These are phyloP conservation scores for Quercus phellos DNA, from an alignment of 331 rosid species.

Conservation along the genomic window DNA sequence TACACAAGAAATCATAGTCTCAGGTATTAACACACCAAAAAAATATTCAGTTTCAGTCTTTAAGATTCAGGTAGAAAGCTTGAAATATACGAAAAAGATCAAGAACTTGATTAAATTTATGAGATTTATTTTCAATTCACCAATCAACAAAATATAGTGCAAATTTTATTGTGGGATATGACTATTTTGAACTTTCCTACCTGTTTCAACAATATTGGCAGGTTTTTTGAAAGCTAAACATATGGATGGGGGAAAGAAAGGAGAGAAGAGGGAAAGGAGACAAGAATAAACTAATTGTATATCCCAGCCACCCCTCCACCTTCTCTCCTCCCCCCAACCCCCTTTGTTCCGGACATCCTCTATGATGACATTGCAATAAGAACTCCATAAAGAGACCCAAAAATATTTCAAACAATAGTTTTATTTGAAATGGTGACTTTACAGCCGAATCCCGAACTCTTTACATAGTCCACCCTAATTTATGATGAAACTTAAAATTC, in stretches of 20 bases:
- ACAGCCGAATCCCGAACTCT: neutral
- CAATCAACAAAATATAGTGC: neutral
- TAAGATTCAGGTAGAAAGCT: constrained; percentile 2
- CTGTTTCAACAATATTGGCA: constrained; percentile 1
- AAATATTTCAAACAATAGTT: neutral
- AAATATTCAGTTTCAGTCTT: neutral
- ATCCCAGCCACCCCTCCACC: neutral
- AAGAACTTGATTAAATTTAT: neutral
- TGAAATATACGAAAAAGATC: constrained; percentile 3
- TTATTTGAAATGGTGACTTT: neutral
- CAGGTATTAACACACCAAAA: no score
- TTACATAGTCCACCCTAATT: neutral
- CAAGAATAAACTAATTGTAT: neutral
- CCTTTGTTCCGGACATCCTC: no score
- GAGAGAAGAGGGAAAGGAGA: neutral
- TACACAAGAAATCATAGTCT: constrained; percentile 26
- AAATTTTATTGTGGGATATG: neutral
- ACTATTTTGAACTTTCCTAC: neutral
- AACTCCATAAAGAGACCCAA: neutral
- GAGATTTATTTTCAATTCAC: constrained; percentile 9
- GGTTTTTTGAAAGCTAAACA: neutral
- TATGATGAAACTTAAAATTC: neutral
- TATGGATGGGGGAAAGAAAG: neutral
- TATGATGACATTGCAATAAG: neutral
- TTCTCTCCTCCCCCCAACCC: no score